A percentile compares a stretch with the other conserved stretches of the same genome.
phyloP scores from a whole-genome alignment of 208 protist species.

The Herpetomonas tarakana region DNA sequence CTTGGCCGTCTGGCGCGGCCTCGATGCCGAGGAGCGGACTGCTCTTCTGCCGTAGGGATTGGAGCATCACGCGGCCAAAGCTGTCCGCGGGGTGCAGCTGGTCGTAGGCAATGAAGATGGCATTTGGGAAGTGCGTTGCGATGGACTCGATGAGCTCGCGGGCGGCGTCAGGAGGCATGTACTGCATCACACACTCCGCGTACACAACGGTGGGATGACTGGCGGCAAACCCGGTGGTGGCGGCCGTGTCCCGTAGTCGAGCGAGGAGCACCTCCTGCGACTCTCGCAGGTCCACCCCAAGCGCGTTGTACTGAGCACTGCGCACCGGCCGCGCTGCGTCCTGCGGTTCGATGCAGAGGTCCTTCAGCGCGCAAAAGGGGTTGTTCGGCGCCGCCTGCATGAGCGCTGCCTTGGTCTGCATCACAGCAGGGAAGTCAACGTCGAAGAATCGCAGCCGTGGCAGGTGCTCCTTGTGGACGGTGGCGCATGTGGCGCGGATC shows the following conservation, averaged over 20 bases:
- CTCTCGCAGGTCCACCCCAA: constrained; percentile 78
- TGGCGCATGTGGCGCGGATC: neutral
- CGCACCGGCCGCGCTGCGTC: constrained; percentile 5
- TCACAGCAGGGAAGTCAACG: constrained; percentile 81
- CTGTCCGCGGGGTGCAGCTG: constrained; percentile 76
- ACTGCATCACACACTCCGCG: constrained; percentile 92
- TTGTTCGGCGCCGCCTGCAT: constrained; percentile 51
- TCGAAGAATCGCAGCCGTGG: constrained; percentile 65
- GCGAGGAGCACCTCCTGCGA: constrained; percentile 30
- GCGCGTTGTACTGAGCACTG: constrained; percentile 44
- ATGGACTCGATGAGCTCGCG: constrained; percentile 48
- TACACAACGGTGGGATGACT: constrained; percentile 73
- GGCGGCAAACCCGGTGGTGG: constrained; percentile 25
- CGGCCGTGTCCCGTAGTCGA: constrained; percentile 15
- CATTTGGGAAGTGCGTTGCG: constrained; percentile 41
- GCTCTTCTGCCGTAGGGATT: constrained; percentile 55
- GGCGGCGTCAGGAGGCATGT: constrained; percentile 70
- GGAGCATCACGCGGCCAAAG: constrained; percentile 81
- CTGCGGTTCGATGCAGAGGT: neutral
- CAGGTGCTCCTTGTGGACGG: neutral
- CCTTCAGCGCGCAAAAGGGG: constrained; percentile 31
- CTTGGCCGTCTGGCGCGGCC: constrained; percentile 23
- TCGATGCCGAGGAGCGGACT: constrained; percentile 76
- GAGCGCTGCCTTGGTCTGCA: constrained; percentile 65
- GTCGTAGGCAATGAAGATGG: constrained; percentile 78